Evolutionary conservation across 176 grass and related monocot species (phyloP).

Genomic region (Poa pratensis): DNA sequence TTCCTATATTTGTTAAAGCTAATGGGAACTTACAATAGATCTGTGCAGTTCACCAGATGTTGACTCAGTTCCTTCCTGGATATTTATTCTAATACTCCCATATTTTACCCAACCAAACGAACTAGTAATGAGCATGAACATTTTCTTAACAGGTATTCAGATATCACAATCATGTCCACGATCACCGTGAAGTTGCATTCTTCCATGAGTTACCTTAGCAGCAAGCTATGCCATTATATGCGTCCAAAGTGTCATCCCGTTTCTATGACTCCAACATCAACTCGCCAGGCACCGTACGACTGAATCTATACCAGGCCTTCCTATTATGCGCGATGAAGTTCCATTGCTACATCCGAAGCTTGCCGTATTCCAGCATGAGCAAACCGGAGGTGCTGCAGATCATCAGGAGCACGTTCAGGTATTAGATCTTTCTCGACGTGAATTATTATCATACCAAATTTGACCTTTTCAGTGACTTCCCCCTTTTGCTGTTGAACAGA

Average conservation of each 20-base stretch:
- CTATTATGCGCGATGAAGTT: slow-evolving; percentile 96
- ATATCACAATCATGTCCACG: slow-evolving; percentile 65
- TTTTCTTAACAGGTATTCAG: slow-evolving; percentile 70
- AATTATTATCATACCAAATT: background rate
- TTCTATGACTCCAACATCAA: slow-evolving; percentile 90
- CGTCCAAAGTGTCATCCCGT: slow-evolving; percentile 84
- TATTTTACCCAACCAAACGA: background rate
- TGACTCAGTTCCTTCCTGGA: background rate
- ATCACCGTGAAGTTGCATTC: slow-evolving; percentile 61
- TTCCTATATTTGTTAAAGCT: background rate
- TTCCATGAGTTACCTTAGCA: slow-evolving; percentile 50
- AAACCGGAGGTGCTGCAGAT: slow-evolving; percentile 56
- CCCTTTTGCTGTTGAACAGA: slow-evolving; percentile 48
- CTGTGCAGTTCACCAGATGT: background rate
- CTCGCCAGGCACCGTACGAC: slow-evolving; percentile 60
- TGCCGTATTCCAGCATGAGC: slow-evolving; percentile 39
- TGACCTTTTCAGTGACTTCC: background rate
- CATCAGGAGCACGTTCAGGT: slow-evolving; percentile 77
- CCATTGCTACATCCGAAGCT: slow-evolving; percentile 66
- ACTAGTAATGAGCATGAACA: slow-evolving; percentile 37
- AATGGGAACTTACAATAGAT: background rate
- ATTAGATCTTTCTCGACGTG: background rate
- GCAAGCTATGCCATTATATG: slow-evolving; percentile 69
- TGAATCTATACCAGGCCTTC: slow-evolving; percentile 87
- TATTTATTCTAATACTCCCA: background rate